A percentile compares a stretch with the other conserved stretches of the same genome.
Conservation (phyloP, 164 flowering plant genomes). For the Vitis labrusca region DNA sequence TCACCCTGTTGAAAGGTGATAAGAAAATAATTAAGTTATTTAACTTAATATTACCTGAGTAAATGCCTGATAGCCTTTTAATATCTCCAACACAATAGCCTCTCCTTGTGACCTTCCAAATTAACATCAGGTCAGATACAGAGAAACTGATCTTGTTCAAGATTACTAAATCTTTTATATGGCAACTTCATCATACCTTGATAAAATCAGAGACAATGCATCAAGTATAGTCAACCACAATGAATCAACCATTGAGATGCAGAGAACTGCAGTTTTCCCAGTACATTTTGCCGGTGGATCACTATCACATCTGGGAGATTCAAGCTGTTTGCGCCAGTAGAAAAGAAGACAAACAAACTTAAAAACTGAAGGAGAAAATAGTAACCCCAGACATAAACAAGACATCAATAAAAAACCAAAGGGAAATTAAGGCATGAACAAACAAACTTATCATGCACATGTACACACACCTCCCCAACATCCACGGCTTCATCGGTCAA, state of each 20-base stretch:
- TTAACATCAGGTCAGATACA: conserved; percentile 9
- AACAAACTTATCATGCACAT: not conserved
- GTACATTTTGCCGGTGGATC: conserved; percentile 56
- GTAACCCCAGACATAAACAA: not conserved
- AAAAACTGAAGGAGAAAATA: not conserved
- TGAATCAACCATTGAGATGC: conserved; percentile 92
- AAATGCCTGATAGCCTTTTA: conserved; percentile 98
- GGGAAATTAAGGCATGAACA: not conserved
- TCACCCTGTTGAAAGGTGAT: no score
- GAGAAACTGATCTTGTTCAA: not conserved
- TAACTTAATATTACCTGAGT: conserved; percentile 61
- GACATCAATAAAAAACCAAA: not conserved
- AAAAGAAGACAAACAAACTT: conserved; percentile 6
- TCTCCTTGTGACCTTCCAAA: conserved; percentile 94
- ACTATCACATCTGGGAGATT: conserved; percentile 82
- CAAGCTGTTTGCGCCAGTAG: conserved; percentile 55
- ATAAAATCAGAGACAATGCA: conserved; percentile 84
- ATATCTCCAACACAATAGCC: conserved; percentile 91
- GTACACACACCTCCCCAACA: conserved; percentile 73
- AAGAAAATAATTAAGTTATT: no score
- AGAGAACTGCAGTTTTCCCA: conserved; percentile 77
- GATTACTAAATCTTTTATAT: not conserved
- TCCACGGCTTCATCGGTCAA: conserved; percentile 98
- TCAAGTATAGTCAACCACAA: conserved; percentile 94
- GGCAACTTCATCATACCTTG: conserved; percentile 48